These are phyloP conservation scores for Talaromyces verruculosus DNA, from an alignment of 2,329 filamentous ascomycete species.

Conservation along the genomic window DNA sequence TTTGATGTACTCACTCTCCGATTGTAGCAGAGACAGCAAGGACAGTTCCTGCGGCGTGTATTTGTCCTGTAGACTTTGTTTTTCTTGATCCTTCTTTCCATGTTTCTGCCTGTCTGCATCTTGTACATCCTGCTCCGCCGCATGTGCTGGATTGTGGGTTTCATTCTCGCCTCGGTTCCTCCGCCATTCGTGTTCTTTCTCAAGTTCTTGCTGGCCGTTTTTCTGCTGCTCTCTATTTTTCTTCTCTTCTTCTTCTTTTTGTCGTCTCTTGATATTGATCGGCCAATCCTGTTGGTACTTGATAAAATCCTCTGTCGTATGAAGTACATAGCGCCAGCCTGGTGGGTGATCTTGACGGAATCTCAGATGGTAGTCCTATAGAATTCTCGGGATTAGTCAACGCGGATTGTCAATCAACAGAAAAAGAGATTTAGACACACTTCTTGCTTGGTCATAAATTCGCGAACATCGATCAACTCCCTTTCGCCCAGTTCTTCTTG, in stretches of 20 bases:
- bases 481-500: background rate
- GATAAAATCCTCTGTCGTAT: conserved; percentile 51
- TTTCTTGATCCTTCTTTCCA: background rate
- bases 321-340: conserved; percentile 53
- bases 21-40: conserved; percentile 42
- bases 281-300: conserved; percentile 53
- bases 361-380: conserved; percentile 46
- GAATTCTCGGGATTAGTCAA: background rate
- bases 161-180: background rate
- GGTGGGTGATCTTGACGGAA: conserved; percentile 47
- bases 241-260: conserved; percentile 4
- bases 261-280: conserved; percentile 44
- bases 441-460: conserved; percentile 8
- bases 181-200: conserved; percentile 23
- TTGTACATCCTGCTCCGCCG: conserved; percentile 29
- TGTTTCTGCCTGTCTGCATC: background rate
- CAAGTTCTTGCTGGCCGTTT: background rate
- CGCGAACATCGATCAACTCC: conserved; percentile 4
- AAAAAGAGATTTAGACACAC: background rate
- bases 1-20: conserved; percentile 47
- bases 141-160: background rate
- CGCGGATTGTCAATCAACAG: background rate
- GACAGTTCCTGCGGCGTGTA: conserved; percentile 48
- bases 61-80: conserved; percentile 13
- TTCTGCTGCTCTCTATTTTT: conserved; percentile 13